Conservation (phyloP, 2,329 filamentous ascomycete species). For the Corinectria fuckeliana region DNA sequence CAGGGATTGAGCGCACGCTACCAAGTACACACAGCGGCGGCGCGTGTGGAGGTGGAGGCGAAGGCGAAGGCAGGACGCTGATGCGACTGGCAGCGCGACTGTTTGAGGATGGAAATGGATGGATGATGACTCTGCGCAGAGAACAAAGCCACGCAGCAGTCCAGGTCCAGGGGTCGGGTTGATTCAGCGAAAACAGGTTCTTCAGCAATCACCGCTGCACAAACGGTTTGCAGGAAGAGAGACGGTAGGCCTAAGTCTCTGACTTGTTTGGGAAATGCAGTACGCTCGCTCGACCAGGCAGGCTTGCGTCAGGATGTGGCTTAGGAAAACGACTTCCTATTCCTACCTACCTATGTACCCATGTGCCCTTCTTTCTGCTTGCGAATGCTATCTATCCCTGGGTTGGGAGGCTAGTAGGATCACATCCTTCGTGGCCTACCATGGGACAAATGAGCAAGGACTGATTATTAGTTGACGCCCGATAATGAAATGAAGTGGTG, state of each 20-base stretch:
- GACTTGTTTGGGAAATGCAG: not conserved
- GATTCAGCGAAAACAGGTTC: not conserved
- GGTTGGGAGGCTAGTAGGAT: not conserved
- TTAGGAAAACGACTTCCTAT: too few species aligned
- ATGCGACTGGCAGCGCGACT: not conserved
- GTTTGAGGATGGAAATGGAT: not conserved
- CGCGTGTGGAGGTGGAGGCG: not conserved
- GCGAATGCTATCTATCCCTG: not conserved
- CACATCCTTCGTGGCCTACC: not conserved
- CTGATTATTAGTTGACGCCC: not conserved
- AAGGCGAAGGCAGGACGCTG: not conserved
- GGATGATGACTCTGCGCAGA: not conserved
- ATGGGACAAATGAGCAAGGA: not conserved
- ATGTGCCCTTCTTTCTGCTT: not conserved
- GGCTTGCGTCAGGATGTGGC: not conserved
- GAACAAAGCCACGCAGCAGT: too few species aligned
- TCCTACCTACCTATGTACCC: too few species aligned
- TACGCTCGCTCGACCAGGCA: too few species aligned
- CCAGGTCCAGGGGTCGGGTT: not conserved
- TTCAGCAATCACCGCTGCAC: not conserved
- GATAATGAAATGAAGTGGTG: conserved; percentile 12
- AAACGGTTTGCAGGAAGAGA: not conserved
- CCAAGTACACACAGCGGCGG: too few species aligned
- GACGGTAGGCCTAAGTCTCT: not conserved
- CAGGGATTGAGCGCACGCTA: conserved; percentile 31